Percentiles rank a stretch among this genome's conserved stretches.
phyloP scores from a whole-genome alignment of 1,284 basidiomycete genomes.

The Tremellales sp. region DNA sequence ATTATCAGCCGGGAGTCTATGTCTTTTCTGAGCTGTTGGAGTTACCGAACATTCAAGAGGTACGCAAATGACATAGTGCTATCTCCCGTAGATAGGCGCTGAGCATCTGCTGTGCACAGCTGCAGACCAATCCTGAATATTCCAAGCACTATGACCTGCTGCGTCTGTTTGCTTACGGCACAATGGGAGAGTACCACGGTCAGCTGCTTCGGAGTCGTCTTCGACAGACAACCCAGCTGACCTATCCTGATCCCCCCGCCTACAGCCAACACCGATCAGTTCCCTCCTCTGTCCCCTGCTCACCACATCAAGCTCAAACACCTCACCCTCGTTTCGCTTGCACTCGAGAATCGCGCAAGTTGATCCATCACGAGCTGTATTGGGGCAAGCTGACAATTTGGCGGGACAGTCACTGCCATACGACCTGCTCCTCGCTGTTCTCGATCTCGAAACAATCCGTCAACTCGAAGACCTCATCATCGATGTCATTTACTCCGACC shows the following conservation, averaged over 20 bases:
- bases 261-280: slow-evolving; percentile 60
- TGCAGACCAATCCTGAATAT: slow-evolving; percentile 62
- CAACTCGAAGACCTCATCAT: slow-evolving; percentile 94
- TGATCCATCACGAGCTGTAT: neutral
- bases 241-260: too few species aligned
- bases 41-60: slow-evolving; percentile 75
- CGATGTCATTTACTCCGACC: slow-evolving; percentile 84
- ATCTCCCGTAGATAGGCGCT: neutral
- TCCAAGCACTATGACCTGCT: slow-evolving; percentile 62
- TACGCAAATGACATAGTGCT: slow-evolving; percentile 41
- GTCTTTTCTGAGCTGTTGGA: slow-evolving; percentile 85
- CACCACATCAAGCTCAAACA: slow-evolving; percentile 86
- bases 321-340: slow-evolving; percentile 79
- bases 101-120: slow-evolving; percentile 50
- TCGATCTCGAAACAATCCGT: slow-evolving; percentile 70
- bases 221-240: neutral
- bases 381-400: neutral
- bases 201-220: slow-evolving; percentile 9
- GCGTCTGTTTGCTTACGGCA: slow-evolving; percentile 83
- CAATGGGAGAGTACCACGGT: slow-evolving; percentile 70
- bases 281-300: slow-evolving; percentile 65
- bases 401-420: slow-evolving; percentile 29
- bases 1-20: slow-evolving; percentile 66
- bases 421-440: slow-evolving; percentile 28
- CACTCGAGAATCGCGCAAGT: slow-evolving; percentile 66